A percentile compares a stretch with the other conserved stretches of the same genome.
phyloP scores from a whole-genome alignment of 164 flowering plant species.

The Piper longum region DNA sequence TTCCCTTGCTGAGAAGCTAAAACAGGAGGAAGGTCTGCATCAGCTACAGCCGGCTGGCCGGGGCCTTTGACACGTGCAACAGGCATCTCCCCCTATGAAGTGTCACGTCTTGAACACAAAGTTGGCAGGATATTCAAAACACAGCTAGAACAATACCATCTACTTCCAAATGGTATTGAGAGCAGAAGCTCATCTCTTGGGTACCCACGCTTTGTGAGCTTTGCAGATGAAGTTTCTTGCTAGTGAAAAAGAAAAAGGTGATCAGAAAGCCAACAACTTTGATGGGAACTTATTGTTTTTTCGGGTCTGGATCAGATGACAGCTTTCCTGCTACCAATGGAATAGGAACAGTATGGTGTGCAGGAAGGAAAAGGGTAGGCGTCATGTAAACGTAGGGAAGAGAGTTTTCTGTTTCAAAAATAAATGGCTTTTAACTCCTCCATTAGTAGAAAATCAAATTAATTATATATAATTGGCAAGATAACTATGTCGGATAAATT shows the following conservation, averaged over 20 bases:
- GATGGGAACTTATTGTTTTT: not conserved
- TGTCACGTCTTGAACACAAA: too few species aligned
- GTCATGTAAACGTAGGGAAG: too few species aligned
- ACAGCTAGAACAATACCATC: not conserved
- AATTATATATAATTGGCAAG: too few species aligned
- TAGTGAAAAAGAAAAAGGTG: not conserved
- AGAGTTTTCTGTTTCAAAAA: too few species aligned
- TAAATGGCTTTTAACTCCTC: too few species aligned
- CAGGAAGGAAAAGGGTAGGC: not conserved
- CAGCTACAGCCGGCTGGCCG: conserved; percentile 33
- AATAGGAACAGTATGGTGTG: not conserved
- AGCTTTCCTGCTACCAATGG: not conserved
- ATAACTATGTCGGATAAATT: too few species aligned
- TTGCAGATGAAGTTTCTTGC: not conserved
- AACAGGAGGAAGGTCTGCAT: conserved; percentile 4
- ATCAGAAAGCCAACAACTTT: not conserved
- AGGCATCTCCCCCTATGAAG: not conserved
- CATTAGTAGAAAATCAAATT: too few species aligned
- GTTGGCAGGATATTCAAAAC: too few species aligned
- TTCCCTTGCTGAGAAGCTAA: conserved; percentile 37
- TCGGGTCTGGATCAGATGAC: not conserved
- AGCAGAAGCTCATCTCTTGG: not conserved
- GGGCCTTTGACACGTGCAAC: conserved; percentile 30
- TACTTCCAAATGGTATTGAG: not conserved
- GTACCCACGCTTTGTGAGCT: too few species aligned